phyloP scores from a whole-genome alignment of 495 filamentous ascomycete species.

The Sabuloglossum arenarium region DNA sequence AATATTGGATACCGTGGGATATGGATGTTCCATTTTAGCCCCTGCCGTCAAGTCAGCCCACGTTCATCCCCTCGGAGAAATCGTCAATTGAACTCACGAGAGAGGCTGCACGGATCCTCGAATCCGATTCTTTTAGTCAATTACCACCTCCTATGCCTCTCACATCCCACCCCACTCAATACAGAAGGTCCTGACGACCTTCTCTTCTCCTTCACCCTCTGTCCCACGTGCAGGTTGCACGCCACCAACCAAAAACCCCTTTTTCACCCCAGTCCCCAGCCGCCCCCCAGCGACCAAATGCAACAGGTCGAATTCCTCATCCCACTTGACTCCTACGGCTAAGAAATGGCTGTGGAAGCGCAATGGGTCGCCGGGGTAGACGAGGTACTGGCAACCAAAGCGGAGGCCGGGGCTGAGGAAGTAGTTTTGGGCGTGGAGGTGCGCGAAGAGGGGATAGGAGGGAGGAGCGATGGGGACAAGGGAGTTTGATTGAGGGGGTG shows the following conservation, averaged over 20 bases:
- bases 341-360: slow-evolving; percentile 91
- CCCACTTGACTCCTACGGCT: slow-evolving; percentile 56
- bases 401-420: slow-evolving; percentile 80
- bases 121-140: not conserved
- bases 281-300: slow-evolving; percentile 71
- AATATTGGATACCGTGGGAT: slow-evolving; percentile 3
- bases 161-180: slow-evolving; percentile 78
- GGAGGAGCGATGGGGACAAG: slow-evolving; percentile 23
- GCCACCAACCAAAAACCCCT: slow-evolving; percentile 77
- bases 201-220: slow-evolving; percentile 11
- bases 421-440: slow-evolving; percentile 62
- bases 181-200: slow-evolving; percentile 42
- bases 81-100: too few relatives aligned
- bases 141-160: not conserved
- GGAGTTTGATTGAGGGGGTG: slow-evolving; percentile 14
- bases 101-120: too few relatives aligned
- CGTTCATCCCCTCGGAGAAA: too few relatives aligned
- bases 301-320: slow-evolving; percentile 64
- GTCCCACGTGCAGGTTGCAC: slow-evolving; percentile 11
- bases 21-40: too few relatives aligned
- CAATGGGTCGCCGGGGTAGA: slow-evolving; percentile 86
- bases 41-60: too few relatives aligned
- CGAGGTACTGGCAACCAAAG: slow-evolving; percentile 84
- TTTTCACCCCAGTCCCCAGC: slow-evolving; percentile 87
- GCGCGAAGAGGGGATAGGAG: slow-evolving; percentile 43